A percentile compares a stretch with the other conserved stretches of the same genome.
Conservation (phyloP, 1,139 yeast genomes). For the Scheffersomyces quercinus region DNA sequence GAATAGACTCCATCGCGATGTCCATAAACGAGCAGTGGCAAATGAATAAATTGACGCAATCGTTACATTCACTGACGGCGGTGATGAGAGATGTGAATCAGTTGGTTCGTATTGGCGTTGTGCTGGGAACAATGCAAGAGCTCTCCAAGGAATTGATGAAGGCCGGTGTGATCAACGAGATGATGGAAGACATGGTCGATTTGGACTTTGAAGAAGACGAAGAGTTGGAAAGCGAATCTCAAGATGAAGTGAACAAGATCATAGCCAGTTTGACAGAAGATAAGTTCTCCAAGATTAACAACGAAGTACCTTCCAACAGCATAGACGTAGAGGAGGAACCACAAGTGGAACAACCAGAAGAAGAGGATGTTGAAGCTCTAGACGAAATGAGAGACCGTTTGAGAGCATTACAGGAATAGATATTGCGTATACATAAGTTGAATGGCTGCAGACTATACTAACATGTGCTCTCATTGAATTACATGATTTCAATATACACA, state of each 20-base stretch:
- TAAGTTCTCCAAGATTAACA: constrained; percentile 41
- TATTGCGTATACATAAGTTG: too few relatives aligned
- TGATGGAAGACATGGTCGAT: constrained; percentile 91
- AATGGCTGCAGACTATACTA: too few relatives aligned
- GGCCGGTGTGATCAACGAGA: constrained; percentile 91
- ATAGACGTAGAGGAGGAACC: constrained; percentile 21
- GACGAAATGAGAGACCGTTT: constrained; percentile 88
- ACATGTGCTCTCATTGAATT: too few relatives aligned
- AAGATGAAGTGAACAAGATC: constrained; percentile 62
- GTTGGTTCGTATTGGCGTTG: constrained; percentile 75
- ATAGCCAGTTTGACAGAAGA: constrained; percentile 46
- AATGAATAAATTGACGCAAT: constrained; percentile 77
- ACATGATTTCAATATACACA: too few relatives aligned
- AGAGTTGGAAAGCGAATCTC: constrained; percentile 62
- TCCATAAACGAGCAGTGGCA: constrained; percentile 92
- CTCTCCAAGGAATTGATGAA: constrained; percentile 85
- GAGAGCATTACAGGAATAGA: constrained; percentile 74
- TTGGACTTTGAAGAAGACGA: constrained; percentile 62
- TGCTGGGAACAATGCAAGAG: constrained; percentile 83
- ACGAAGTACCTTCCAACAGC: constrained; percentile 43
- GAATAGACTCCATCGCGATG: constrained; percentile 81
- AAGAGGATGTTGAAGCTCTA: constrained; percentile 71
- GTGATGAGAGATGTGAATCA: constrained; percentile 89
- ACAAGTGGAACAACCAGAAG: constrained; percentile 36
- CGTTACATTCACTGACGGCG: constrained; percentile 74